Evolutionary conservation across 169 alveolate species (phyloP), one percentile per base, ranked within the genome.

Genomic region (Hammondia hammondi): DNA sequence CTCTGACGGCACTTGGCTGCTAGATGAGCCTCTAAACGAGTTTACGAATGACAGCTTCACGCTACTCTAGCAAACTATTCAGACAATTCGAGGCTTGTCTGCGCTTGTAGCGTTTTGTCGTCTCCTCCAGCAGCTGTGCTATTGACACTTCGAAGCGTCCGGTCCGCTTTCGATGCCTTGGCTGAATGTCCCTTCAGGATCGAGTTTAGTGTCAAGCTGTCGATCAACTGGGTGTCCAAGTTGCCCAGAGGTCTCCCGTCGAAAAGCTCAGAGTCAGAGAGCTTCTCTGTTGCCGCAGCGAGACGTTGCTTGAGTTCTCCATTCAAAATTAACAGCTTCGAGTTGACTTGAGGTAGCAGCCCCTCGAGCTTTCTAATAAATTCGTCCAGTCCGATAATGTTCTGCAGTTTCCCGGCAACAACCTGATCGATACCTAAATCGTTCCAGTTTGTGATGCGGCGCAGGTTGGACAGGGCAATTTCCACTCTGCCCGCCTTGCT

Each of bases 361-460:
- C 87, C 87, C 56, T 77, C 48, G 46, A 77, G 87, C 48, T 77
- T 4, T 6, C 29, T 77, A 43, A 39, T n/a, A 39, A 77, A 77
- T 46, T 77, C 56, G 43, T 77, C 87, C 56, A 77, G 46, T 29
- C 87, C 48, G 19, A 77, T 39, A 52, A 77, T 39, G 87, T 77
- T 39, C 87, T 77, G 87, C 48, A 77, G 87, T 37, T 32, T 32
- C 43, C 87, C 87, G 29, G 87, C 87, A 24, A 77, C 56, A 7
- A 37, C 87, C 32, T 77, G 56, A 39, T 39, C 87, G 87, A 77
- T 37, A 37, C 87, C 87, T 32, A 77, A 39, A 10, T 77, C 87
- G 87, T 39, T 77, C 87, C 87, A 77, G 87, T 32, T 77, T 67
- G 77, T 67, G 77, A 67, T 67, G 35, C 77, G 77, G 24, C 32